Percentiles rank a stretch among this genome's conserved stretches.
phyloP scores from a whole-genome alignment of 805 yeast genomes.

The Sungouiozyma ichnusensis region DNA sequence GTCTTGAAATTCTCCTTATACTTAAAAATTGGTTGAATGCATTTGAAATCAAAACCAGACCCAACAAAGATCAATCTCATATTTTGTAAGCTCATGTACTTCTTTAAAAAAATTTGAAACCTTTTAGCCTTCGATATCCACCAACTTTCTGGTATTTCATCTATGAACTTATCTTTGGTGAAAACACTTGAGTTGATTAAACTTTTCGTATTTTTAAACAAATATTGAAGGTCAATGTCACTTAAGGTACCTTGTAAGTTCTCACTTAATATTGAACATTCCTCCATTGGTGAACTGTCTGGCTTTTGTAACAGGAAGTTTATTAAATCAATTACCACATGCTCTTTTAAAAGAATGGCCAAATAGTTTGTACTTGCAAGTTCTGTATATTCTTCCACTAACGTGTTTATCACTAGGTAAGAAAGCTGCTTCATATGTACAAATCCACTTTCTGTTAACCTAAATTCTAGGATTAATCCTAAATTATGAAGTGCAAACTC shows the following conservation, averaged over 20 bases:
- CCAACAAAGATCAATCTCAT: constrained; percentile 31
- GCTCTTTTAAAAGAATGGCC: constrained; percentile 37
- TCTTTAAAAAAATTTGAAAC: constrained; percentile 29
- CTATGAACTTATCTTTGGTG: constrained; percentile 7
- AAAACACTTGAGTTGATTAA: constrained; percentile 15
- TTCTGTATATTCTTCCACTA: constrained; percentile 10
- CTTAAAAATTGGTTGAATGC: neutral
- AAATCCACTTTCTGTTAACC: constrained; percentile 39
- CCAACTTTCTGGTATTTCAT: constrained; percentile 30
- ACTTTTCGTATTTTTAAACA: constrained; percentile 34
- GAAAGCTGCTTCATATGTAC: constrained; percentile 29
- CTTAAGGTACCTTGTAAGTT: constrained; percentile 31
- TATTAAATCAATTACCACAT: constrained; percentile 36
- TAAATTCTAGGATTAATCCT: constrained; percentile 40
- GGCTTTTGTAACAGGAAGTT: constrained; percentile 36
- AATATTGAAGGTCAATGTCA: constrained; percentile 28
- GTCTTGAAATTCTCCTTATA: constrained; percentile 1
- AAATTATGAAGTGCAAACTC: constrained; percentile 28
- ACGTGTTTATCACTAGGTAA: constrained; percentile 23
- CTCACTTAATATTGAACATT: constrained; percentile 34
- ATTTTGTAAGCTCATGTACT: constrained; percentile 25
- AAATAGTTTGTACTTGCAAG: constrained; percentile 17
- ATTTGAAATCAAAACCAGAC: constrained; percentile 5
- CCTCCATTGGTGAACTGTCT: constrained; percentile 35
- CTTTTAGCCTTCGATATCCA: constrained; percentile 35